These are phyloP conservation scores for Euphorbia celastroides DNA, from an alignment of 441 rosid species.

Conservation along the genomic window DNA sequence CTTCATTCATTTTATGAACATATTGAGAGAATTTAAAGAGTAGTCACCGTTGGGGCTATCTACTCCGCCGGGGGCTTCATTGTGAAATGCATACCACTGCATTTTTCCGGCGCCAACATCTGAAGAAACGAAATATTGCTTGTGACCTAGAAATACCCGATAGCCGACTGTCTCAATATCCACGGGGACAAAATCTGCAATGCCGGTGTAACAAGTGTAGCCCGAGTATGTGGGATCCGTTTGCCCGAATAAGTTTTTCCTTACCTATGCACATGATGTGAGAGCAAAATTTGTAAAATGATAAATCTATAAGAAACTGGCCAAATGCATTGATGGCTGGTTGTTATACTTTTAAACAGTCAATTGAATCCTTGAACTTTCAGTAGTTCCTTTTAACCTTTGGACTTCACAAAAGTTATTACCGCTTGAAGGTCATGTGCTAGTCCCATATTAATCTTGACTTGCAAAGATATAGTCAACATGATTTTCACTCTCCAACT, in stretches of 20 bases:
- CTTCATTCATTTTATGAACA: too few relatives aligned
- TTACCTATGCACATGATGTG: conserved; percentile 43
- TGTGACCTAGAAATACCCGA: conserved; percentile 93
- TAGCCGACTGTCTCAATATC: conserved; percentile 93
- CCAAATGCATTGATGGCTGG: too few relatives aligned
- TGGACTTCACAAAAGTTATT: too few relatives aligned
- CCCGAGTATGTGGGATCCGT: conserved; percentile 71
- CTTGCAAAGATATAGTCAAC: too few relatives aligned
- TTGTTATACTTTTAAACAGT: too few relatives aligned
- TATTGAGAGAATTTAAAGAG: conserved; percentile 1
- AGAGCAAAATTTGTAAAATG: background rate
- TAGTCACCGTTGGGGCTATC: conserved; percentile 56
- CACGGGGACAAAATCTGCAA: conserved; percentile 86
- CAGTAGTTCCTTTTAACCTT: too few relatives aligned
- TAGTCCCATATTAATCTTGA: too few relatives aligned
- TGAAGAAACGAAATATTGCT: conserved; percentile 91
- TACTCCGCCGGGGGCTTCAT: conserved; percentile 72
- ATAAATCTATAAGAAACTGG: too few relatives aligned
- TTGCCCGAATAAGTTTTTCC: conserved; percentile 68
- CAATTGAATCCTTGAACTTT: too few relatives aligned
- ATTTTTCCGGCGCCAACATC: conserved; percentile 98
- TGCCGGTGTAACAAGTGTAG: conserved; percentile 91
- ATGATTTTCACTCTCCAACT: too few relatives aligned
- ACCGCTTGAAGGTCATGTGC: too few relatives aligned
- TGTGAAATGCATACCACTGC: conserved; percentile 96